Percentiles rank a stretch among this genome's conserved stretches.
These are phyloP conservation scores for Linum trigynum DNA, from an alignment of 345 rosid species.

Conservation along the genomic window DNA sequence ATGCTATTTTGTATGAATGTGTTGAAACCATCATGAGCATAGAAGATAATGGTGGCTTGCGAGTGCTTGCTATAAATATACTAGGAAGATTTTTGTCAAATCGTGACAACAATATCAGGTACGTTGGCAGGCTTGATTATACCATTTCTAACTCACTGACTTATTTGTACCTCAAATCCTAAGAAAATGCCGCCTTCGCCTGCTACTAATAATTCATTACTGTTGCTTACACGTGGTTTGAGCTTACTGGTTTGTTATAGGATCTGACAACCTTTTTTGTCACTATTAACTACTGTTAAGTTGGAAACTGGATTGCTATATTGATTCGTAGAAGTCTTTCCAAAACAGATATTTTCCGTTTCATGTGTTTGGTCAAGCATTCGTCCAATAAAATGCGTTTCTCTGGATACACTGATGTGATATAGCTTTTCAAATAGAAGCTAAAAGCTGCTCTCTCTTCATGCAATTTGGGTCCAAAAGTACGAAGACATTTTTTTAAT, in stretches of 20 bases:
- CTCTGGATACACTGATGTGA: not conserved
- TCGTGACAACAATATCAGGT: conserved; percentile 99
- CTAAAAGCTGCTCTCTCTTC: not conserved
- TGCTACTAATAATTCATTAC: too few species aligned
- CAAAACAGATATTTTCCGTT: not conserved
- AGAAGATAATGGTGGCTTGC: conserved; percentile 89
- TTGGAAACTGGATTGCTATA: not conserved
- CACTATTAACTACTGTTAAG: not conserved
- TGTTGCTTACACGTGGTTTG: not conserved
- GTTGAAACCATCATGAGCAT: conserved; percentile 97
- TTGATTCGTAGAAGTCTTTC: not conserved
- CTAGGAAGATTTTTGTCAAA: conserved; percentile 96
- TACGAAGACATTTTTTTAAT: too few species aligned
- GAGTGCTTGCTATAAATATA: conserved; percentile 98
- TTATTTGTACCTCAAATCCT: not conserved
- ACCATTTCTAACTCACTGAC: not conserved
- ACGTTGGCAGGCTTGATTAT: not conserved
- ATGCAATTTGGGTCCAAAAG: not conserved
- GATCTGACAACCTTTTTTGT: not conserved
- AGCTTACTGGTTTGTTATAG: not conserved
- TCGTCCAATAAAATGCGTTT: not conserved
- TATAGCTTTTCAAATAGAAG: not conserved
- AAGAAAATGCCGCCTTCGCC: not conserved
- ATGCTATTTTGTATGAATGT: conserved; percentile 94
- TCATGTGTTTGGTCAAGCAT: not conserved